Evolutionary conservation across 192 early-diverging fungal species (phyloP).

Genomic region (Bifiguratus adelaidae): DNA sequence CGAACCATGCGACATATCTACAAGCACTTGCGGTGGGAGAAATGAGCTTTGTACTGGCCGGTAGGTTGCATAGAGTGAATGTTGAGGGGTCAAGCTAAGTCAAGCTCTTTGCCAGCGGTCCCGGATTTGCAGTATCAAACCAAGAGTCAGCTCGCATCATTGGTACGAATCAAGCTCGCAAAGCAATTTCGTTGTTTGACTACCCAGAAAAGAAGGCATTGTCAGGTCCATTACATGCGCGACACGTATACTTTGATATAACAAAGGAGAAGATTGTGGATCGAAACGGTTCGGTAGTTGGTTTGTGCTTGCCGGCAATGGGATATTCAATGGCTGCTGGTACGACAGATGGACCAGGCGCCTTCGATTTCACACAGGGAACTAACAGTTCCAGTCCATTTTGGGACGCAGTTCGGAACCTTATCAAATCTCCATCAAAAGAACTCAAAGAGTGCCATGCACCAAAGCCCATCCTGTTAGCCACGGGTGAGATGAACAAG

Average conservation of each 20-base stretch:
- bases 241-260: constrained; percentile 11
- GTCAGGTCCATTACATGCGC: constrained; percentile 12
- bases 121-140: constrained; percentile 9
- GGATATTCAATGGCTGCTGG: constrained; percentile 32
- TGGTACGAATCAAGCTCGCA: constrained; percentile 15
- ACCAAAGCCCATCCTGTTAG: constrained; percentile 43
- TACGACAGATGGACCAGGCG: constrained; percentile 48
- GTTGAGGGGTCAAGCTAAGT: background rate
- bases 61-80: background rate
- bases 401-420: constrained; percentile 15
- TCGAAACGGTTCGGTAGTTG: background rate
- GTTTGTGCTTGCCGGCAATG: constrained; percentile 17
- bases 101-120: constrained; percentile 4
- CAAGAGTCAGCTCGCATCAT: constrained; percentile 20
- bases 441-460: constrained; percentile 32
- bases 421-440: no score
- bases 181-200: constrained; percentile 9
- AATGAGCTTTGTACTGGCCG: constrained; percentile 8
- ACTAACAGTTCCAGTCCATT: no score
- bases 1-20: constrained; percentile 12
- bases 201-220: background rate
- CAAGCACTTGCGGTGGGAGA: constrained; percentile 2
- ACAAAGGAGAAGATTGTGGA: background rate
- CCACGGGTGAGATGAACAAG: constrained; percentile 37
- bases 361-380: no score